Conservation (phyloP, 73 alveolate genomes). For the Tetrahymena malaccensis region DNA sequence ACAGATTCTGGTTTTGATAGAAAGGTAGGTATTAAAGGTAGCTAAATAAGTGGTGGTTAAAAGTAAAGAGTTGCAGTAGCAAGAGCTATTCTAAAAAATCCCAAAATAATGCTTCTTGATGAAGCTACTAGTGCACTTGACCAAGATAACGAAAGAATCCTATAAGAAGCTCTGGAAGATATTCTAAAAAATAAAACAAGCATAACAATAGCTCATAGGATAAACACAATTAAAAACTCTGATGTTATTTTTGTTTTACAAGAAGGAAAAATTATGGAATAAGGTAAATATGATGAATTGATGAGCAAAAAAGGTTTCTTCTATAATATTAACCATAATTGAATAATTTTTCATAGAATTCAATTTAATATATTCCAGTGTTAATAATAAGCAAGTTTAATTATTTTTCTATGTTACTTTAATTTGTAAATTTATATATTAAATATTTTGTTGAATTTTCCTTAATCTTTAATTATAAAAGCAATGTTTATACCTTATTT, state of each 20-base stretch:
- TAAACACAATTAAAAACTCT: constrained; percentile 53
- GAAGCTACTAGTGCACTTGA: constrained; percentile 49
- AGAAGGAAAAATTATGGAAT: constrained; percentile 52
- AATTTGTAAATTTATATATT: no score
- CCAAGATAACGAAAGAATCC: not conserved
- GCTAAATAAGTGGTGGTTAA: constrained; percentile 42
- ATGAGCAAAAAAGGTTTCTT: constrained; percentile 6
- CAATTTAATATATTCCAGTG: no score
- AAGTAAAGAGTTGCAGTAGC: constrained; percentile 40
- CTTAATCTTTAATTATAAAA: no score
- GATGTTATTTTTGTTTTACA: constrained; percentile 56
- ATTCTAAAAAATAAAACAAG: constrained; percentile 42
- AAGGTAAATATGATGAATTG: constrained; percentile 38
- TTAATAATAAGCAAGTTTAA: no score
- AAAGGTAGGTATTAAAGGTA: constrained; percentile 37
- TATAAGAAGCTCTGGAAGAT: not conserved
- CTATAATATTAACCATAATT: not conserved
- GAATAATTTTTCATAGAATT: not conserved
- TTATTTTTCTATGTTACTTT: no score
- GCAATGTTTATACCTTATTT: no score
- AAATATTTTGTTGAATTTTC: no score
- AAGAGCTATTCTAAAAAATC: constrained; percentile 30
- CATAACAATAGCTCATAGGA: constrained; percentile 65
- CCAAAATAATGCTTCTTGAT: constrained; percentile 36
- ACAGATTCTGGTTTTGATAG: constrained; percentile 33